Evolutionary conservation across 805 yeast genomes (phyloP), one percentile per base, ranked within the genome.

Genomic region (Candida orba): DNA sequence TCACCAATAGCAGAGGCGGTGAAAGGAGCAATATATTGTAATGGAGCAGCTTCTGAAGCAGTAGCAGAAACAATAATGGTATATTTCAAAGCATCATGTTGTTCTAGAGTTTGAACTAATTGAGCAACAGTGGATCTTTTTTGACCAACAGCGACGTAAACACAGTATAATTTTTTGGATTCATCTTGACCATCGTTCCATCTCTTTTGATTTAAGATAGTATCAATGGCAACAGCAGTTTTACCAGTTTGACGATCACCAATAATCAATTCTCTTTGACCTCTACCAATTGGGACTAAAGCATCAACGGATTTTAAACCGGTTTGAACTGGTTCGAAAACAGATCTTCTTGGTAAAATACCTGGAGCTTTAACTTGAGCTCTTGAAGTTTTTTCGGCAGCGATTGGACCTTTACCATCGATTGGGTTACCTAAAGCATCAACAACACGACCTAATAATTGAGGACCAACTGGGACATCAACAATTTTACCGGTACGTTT

Each of bases 221-320:
- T 81, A 73, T 93, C 99, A 62, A 93, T 72, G 62, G 98, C 99
- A 63, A 93, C 96, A 56, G 98, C 96, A 68, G 99, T 93, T 81
- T 93, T 93, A 84, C 99, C 99, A 66, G 99, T 93, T 80, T 93
- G 99, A 81, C 99, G 91, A 75, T 91, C 99, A 84, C 99, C 99
- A 69, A 91, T 91, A 66, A 91, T 91, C 85, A 93, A 79, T 81
- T 93, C 99, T 87, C 99, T 93, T 79, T 93, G 99, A 73, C 99
- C 99, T 85, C 99, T 93, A 70, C 99, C 99, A 63, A 93, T 74
- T 73, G 99, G 99, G 73, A 93, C 99, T 65, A 93, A 83, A 68
- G 99, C 91, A 70, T 93, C 99, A 62, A 93, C 96, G 53, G 97
- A 83, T 80, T 93, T 93, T 68, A 93, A 84, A 84, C 99, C 99